Base-by-base conservation (phyloP, 345 rosid genomes). In the Excoecaria agallocha region DNA sequence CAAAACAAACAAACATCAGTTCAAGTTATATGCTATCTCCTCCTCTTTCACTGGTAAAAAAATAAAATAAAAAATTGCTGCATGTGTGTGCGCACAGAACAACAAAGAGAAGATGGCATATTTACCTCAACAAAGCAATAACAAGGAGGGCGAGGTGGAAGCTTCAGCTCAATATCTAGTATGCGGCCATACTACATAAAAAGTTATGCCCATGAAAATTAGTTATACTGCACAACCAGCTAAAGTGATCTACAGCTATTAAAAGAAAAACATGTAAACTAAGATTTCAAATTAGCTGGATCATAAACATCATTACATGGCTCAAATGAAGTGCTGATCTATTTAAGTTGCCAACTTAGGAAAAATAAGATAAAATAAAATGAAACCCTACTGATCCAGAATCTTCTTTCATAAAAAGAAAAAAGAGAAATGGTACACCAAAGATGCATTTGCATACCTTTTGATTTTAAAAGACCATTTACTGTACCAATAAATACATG, bases 81-180 rank as follows among this genome's bases (percentile, higher is more conserved):
- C 66, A n/a, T 67, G n/a, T 58, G 35, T 15, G 46, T 8, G 38
- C 6, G 5, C 16, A 56, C 16, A 70, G 10, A 39, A 39, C 6
- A 13, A 46, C 11, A 24, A 43, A 13, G 8, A 5, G 5, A 3
- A 25, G 17, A 30, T 13, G 48, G 70, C 12, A 74, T 24, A 16
- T 4, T 20, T 89, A 95, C 99, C 97, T 95, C 99, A 22, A 95
- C 96, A 84, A 95, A 95, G 81, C 91, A 91, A 81, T 93, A 95
- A 75, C 97, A 86, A 22, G 99, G 99, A 78, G 99, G 98, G 12
- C 93, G 94, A 64, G 92, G 97, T 2, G 97, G 98, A 78, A 93
- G 85, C 89, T 93, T 95, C 92, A 95, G 81, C 72, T 95, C 97
- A 56, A 94, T 91, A 81, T 92, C 97, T 78, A 91, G 79, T 70